Base-by-base conservation (phyloP, 176 grass and related monocot species). In the Oryza meyeriana region DNA sequence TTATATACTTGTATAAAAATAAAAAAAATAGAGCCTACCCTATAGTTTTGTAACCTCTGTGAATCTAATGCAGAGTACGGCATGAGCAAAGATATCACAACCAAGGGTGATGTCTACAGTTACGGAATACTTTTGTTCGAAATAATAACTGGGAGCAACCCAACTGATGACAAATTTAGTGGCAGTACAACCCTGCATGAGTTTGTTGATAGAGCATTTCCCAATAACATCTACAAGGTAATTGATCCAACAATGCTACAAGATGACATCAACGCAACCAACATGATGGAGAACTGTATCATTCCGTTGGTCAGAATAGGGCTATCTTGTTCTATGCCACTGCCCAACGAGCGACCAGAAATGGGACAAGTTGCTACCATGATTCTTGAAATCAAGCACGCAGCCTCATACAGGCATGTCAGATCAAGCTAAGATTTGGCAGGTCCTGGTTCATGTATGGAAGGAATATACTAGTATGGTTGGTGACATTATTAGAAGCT, bases 121-220 rank as follows among this genome's bases (percentile, higher is more conserved):
- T 90, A 79, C 5, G 88, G 88, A 24, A 81, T 90, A 33, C 83
- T 83, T 28, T 10, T 90, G 12, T 64, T 90, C n/a, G 74, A 90
- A 65, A 74, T 90, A 66, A 41, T 83, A 22, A 90, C 79, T 7
- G 84, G 84, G 6, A 31, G 14, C 10, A 58, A 39, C 13, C 84
- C 88, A 0, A 90, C 74, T 10, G 74, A 86, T 61, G 66, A 86
- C 8, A 58, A 73, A 25, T 83, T 83, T 33, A 77, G 36, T 44
- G 59, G 47, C 1, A 29, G 79, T 3, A 77, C 44, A 39, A 83
- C n/a, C 31, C 8, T 84, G 13, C 76, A 68, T 67, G 35, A 65
- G 3, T 76, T 74, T 87, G 77, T 61, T 25, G 20, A 52, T 13
- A 72, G 14, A 59, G 39, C 66, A 78, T 74, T 88, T 66, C 75